Conservation (phyloP, 768 basidiomycete genomes). For the Kockovaella imperatae region DNA sequence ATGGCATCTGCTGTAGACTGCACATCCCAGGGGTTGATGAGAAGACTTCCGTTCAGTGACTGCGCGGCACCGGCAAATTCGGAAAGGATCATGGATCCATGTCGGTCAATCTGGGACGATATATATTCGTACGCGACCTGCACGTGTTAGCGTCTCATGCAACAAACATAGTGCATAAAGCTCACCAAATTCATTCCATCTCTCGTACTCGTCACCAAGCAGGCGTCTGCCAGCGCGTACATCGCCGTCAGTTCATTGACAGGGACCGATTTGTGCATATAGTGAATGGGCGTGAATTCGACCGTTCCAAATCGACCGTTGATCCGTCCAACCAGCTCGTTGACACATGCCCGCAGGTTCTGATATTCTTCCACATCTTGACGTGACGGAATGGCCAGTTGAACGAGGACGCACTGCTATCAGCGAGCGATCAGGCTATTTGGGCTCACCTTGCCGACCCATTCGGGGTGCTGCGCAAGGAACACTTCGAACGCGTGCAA, state of each 20-base stretch:
- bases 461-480: slow-evolving; percentile 94
- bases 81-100: slow-evolving; percentile 95
- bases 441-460: slow-evolving; percentile 83
- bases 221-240: slow-evolving; percentile 93
- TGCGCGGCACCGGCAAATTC: slow-evolving; percentile 98
- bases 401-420: slow-evolving; percentile 77
- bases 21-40: slow-evolving; percentile 98
- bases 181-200: slow-evolving; percentile 98
- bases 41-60: slow-evolving; percentile 85
- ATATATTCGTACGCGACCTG: slow-evolving; percentile 99
- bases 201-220: slow-evolving; percentile 85
- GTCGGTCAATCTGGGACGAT: slow-evolving; percentile 82
- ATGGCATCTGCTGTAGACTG: slow-evolving; percentile 98
- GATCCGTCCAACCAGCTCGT: slow-evolving; percentile 95
- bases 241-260: slow-evolving; percentile 97
- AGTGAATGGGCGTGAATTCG: slow-evolving; percentile 99
- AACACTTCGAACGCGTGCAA: slow-evolving; percentile 93
- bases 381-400: slow-evolving; percentile 92
- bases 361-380: slow-evolving; percentile 99
- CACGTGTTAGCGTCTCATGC: background rate
- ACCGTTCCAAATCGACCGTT: slow-evolving; percentile 98
- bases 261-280: slow-evolving; percentile 89
- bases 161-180: slow-evolving; percentile 22
- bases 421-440: background rate
- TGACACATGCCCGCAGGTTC: slow-evolving; percentile 87